Percentiles rank a stretch among this genome's conserved stretches.
These are phyloP conservation scores for Cryphonectria nitschkei DNA, from an alignment of 2,329 filamentous ascomycete genomes.

Conservation along the genomic window DNA sequence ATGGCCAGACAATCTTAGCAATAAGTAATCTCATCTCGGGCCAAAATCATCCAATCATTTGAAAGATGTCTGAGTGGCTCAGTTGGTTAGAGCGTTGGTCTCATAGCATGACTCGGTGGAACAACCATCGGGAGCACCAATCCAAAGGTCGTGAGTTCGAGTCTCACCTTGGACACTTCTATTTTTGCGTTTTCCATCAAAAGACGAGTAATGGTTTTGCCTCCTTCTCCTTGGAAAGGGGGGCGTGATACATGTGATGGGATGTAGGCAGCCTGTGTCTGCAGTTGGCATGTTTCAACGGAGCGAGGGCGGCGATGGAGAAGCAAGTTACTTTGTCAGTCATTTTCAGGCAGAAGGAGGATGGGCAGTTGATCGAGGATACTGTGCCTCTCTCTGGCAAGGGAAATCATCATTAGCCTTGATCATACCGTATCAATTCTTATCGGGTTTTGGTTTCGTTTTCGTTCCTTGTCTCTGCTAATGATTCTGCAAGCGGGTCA, in stretches of 20 bases:
- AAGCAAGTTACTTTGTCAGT: too few species aligned
- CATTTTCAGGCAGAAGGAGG: too few species aligned
- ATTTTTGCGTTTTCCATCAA: neutral
- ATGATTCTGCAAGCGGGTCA: too few species aligned
- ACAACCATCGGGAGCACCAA: slow-evolving; percentile 30
- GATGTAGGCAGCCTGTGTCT: too few species aligned
- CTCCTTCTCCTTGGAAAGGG: neutral
- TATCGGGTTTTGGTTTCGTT: too few species aligned
- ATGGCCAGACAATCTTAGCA: neutral
- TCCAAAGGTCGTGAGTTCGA: slow-evolving; percentile 53
- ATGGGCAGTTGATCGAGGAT: too few species aligned
- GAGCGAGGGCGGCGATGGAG: too few species aligned
- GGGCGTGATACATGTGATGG: neutral
- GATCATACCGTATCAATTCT: too few species aligned
- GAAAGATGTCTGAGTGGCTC: slow-evolving; percentile 38
- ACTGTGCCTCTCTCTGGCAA: too few species aligned
- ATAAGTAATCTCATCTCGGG: neutral
- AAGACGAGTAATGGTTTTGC: neutral
- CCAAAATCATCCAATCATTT: neutral
- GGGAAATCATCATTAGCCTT: too few species aligned
- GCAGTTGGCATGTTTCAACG: too few species aligned
- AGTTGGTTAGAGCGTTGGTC: slow-evolving; percentile 47
- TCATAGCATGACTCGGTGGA: slow-evolving; percentile 34
- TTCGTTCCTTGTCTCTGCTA: too few species aligned
- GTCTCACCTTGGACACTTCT: slow-evolving; percentile 43